Percentiles rank a stretch among this genome's conserved stretches.
These are phyloP conservation scores for Hypoxylon sp. DNA, from an alignment of 2,329 filamentous ascomycete genomes.

Conservation along the genomic window DNA sequence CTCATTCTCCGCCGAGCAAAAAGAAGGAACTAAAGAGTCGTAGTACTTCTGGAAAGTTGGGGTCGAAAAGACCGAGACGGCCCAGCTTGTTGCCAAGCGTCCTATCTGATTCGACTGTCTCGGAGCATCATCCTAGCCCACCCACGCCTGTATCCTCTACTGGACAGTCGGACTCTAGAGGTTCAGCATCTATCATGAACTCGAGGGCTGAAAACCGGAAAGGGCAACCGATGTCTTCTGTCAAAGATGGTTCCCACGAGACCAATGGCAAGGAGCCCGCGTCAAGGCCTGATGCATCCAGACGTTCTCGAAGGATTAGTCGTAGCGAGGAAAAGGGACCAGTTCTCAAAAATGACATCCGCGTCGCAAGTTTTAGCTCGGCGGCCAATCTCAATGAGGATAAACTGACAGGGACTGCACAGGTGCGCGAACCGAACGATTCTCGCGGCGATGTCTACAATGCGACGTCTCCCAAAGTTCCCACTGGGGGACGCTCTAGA, in stretches of 20 bases:
- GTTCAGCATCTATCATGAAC: slow-evolving; percentile 25
- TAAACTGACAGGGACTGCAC: neutral
- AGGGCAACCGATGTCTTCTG: neutral
- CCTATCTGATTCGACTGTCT: slow-evolving; percentile 18
- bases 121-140: neutral
- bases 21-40: slow-evolving; percentile 23
- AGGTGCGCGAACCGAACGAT: neutral
- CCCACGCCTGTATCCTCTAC: slow-evolving; percentile 28
- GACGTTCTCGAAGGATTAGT: neutral
- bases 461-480: neutral
- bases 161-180: slow-evolving; percentile 36
- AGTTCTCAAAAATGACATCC: neutral
- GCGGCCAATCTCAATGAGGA: neutral
- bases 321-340: neutral
- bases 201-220: neutral
- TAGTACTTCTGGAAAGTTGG: slow-evolving; percentile 13
- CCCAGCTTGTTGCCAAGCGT: slow-evolving; percentile 32
- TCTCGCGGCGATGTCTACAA: neutral
- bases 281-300: neutral
- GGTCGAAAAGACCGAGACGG: slow-evolving; percentile 26
- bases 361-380: neutral
- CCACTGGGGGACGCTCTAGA: neutral
- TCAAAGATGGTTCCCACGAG: neutral
- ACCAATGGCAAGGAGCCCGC: neutral
- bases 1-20: neutral